Evolutionary conservation across 148 eudicot species (phyloP), one percentile per base, ranked within the genome.

Genomic region (Chenopodium quinoa): DNA sequence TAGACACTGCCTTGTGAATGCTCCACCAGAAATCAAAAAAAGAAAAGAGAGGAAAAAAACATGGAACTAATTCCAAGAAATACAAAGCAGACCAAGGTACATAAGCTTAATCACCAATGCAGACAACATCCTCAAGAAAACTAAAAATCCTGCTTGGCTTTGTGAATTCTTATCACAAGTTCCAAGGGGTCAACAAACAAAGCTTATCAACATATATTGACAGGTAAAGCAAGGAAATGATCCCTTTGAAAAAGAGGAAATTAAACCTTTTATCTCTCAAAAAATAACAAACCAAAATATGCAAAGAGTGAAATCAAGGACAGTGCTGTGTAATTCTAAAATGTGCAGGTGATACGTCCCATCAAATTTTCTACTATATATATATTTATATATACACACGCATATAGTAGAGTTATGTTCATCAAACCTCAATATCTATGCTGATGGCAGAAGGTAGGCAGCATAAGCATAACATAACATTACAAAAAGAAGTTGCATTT

Each of bases 401-500:
- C 37, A 37, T 37, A 37, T 37, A 37, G 44, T 19, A 63, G 20
- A n/a, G 17, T 44, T 4, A 25, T 44, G 84, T 67, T 78, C 47
- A 67, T 64, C 79, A 79, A 27, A 60, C 47, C 71, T 77, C 7
- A 23, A 75, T 25, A 44, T 13, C 46, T 7, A 79, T 83, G 32
- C 44, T 47, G 32, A 71, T 48, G 20, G 67, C 23, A 76, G 31
- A 52, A 44, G 47, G 34, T 71, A 40, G 44, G 44, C 44, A 0
- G 44, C 44, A 40, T 40, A 32, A 1, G 40, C 13, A 63, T 34
- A 76, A 48, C n/a, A 54, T 62, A 71, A 64, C 78, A 44, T 34
- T 22, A 81, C 2, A 29, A 6, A 47, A 37, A 37, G 11, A 75
- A 78, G 34, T n/a, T 87, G 78, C 75, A 78, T 75, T n/a, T 48